phyloP scores from a whole-genome alignment of 148 eudicot species.

The Silene uniflora region DNA sequence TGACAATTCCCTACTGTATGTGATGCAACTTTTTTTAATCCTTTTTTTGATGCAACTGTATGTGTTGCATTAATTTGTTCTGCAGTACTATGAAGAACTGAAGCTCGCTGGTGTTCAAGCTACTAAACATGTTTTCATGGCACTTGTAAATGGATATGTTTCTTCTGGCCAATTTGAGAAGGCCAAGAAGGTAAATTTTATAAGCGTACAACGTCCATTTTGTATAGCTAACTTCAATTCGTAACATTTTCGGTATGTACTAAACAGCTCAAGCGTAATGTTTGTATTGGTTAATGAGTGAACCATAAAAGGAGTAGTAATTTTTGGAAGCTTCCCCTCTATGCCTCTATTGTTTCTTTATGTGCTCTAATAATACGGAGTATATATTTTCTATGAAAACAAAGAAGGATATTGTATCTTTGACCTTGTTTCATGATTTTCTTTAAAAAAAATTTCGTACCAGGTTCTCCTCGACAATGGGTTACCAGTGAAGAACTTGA shows the following conservation, averaged over 20 bases:
- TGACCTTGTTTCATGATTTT: not conserved
- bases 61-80: constrained; percentile 19
- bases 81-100: constrained; percentile 59
- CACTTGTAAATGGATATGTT: constrained; percentile 82
- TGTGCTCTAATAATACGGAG: not conserved
- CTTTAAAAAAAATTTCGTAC: not conserved
- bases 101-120: constrained; percentile 38
- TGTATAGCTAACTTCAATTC: not conserved
- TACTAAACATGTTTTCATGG: constrained; percentile 65
- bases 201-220: not conserved
- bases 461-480: constrained; percentile 59
- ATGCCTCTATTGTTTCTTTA: not conserved
- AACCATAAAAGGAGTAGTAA: not conserved
- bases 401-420: not conserved
- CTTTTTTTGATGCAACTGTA: too few species aligned
- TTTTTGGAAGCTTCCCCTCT: not conserved
- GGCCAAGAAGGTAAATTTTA: constrained; percentile 69
- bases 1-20: constrained; percentile 1
- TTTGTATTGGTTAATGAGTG: constrained; percentile 3
- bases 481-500: constrained; percentile 44
- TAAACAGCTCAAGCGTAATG: not conserved
- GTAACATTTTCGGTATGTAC: not conserved
- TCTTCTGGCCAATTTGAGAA: constrained; percentile 66
- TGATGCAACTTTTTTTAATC: not conserved
- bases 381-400: not conserved